Conservation (phyloP, 225 moss, liverwort and hornwort genomes). For the Takakia lepidozioides region DNA sequence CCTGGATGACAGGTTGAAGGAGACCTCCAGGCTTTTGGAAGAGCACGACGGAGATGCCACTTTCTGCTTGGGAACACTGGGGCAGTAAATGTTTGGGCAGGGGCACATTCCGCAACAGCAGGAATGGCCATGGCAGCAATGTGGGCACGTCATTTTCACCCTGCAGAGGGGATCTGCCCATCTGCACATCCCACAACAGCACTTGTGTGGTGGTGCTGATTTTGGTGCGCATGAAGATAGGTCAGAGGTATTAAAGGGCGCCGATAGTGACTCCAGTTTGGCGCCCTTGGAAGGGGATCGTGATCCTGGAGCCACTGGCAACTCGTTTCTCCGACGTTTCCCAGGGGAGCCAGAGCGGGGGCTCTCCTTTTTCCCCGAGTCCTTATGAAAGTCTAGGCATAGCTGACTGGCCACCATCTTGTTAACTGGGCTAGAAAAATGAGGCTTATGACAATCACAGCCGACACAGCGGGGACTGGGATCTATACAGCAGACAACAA, state of each 20-base stretch:
- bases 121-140: conserved; percentile 24
- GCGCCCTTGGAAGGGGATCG: neutral
- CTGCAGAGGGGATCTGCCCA: conserved; percentile 2
- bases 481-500: too few relatives aligned
- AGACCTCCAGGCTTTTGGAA: too few relatives aligned
- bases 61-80: neutral
- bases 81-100: conserved; percentile 23
- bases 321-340: neutral
- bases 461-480: neutral
- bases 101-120: conserved; percentile 38
- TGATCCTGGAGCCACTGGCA: neutral
- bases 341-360: neutral
- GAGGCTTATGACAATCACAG: conserved; percentile 1
- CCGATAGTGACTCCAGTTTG: neutral
- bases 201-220: conserved; percentile 19
- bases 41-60: too few relatives aligned
- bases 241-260: too few relatives aligned
- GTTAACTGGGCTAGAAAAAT: too few relatives aligned
- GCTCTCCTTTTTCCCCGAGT: too few relatives aligned
- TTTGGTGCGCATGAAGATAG: too few relatives aligned
- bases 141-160: conserved; percentile 11
- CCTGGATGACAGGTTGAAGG: too few relatives aligned
- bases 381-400: too few relatives aligned
- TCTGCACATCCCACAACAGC: conserved; percentile 45
- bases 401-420: too few relatives aligned